phyloP scores from a whole-genome alignment of 2,329 filamentous ascomycete species.

The Leptographium wingfieldii region DNA sequence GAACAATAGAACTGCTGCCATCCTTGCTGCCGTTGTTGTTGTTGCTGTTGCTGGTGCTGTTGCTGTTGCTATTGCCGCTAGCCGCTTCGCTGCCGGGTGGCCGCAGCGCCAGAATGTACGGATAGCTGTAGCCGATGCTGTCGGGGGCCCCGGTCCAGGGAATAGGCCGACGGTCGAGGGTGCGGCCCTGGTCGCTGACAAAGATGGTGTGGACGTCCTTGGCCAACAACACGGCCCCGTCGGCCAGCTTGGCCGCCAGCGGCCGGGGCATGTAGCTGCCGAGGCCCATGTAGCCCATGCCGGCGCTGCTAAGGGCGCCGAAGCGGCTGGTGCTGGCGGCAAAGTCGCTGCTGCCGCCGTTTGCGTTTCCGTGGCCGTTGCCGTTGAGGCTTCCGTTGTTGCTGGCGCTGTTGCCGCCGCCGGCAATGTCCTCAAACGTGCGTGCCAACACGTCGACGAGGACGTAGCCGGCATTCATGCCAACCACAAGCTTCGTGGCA shows the following conservation, averaged over 20 bases:
- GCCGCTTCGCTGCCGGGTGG: neutral
- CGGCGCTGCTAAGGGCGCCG: slow-evolving; percentile 67
- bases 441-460: slow-evolving; percentile 73
- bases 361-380: slow-evolving; percentile 15
- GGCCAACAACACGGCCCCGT: slow-evolving; percentile 82
- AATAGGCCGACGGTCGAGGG: slow-evolving; percentile 68
- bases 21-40: slow-evolving; percentile 22
- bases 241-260: slow-evolving; percentile 66
- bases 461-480: slow-evolving; percentile 83
- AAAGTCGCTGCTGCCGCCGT: slow-evolving; percentile 38
- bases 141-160: slow-evolving; percentile 84
- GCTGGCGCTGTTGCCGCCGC: slow-evolving; percentile 64
- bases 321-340: slow-evolving; percentile 64
- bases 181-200: slow-evolving; percentile 70
- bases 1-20: neutral
- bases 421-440: slow-evolving; percentile 59
- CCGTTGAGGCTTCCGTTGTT: slow-evolving; percentile 40
- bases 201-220: slow-evolving; percentile 96
- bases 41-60: slow-evolving; percentile 23
- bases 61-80: slow-evolving; percentile 21
- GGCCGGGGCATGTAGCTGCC: slow-evolving; percentile 86
- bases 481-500: slow-evolving; percentile 74
- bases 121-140: slow-evolving; percentile 89
- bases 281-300: slow-evolving; percentile 92
- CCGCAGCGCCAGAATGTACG: slow-evolving; percentile 82